Evolutionary conservation across 495 filamentous ascomycete genomes (phyloP).

Genomic region (Penicillium mononematosum): DNA sequence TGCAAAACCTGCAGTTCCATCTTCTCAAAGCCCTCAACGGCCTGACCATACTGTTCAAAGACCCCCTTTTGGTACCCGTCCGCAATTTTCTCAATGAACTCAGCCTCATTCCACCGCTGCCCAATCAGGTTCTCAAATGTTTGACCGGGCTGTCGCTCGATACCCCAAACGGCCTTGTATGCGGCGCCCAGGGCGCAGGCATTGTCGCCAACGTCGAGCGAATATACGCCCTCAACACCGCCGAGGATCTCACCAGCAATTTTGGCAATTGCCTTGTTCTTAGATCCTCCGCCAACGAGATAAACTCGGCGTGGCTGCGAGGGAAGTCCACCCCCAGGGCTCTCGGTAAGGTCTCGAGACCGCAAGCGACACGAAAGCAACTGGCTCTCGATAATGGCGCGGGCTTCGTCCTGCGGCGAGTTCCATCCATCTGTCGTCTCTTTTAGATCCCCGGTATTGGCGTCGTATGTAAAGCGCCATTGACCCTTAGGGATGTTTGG

Average conservation of each 20-base stretch:
- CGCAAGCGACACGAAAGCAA: conserved; percentile 86
- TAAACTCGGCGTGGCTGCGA: conserved; percentile 88
- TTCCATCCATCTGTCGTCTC: conserved; percentile 51
- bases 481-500: conserved; percentile 81
- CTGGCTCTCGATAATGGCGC: conserved; percentile 91
- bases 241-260: conserved; percentile 85
- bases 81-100: conserved; percentile 75
- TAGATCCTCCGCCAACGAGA: conserved; percentile 85
- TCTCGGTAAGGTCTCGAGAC: conserved; percentile 68
- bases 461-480: conserved; percentile 74
- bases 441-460: conserved; percentile 39
- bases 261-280: conserved; percentile 81
- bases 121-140: conserved; percentile 87
- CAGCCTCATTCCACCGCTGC: conserved; percentile 78
- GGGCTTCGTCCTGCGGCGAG: conserved; percentile 64
- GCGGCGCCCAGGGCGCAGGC: conserved; percentile 92
- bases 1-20: conserved; percentile 70
- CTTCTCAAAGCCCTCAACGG: conserved; percentile 73
- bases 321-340: conserved; percentile 55
- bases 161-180: conserved; percentile 95
- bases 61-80: conserved; percentile 74
- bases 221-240: conserved; percentile 83
- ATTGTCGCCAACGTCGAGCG: conserved; percentile 91
- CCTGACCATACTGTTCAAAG: conserved; percentile 73
- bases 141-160: conserved; percentile 66